phyloP scores from a whole-genome alignment of 148 eudicot species.

The Cornus kousa region DNA sequence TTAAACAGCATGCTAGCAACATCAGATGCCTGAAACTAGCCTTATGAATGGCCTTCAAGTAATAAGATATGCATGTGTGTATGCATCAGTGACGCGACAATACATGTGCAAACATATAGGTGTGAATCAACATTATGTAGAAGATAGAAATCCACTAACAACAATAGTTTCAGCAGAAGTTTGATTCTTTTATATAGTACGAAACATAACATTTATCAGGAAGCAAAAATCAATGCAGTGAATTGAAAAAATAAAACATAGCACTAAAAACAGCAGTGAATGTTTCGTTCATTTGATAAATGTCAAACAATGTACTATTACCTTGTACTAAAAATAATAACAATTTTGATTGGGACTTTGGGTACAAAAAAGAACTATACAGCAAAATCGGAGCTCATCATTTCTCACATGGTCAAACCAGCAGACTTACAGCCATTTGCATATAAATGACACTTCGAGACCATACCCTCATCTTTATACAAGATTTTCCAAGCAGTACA shows the following conservation, averaged over 20 bases:
- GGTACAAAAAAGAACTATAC: not conserved
- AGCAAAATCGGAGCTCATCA: not conserved
- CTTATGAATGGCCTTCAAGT: not conserved
- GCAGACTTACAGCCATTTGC: slow-evolving; percentile 2
- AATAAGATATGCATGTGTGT: not conserved
- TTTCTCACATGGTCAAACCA: not conserved
- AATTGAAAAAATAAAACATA: no score
- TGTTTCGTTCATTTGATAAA: not conserved
- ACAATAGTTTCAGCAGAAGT: not conserved
- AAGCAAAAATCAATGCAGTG: not conserved
- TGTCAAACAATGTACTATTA: not conserved
- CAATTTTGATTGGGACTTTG: not conserved
- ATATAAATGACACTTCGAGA: not conserved
- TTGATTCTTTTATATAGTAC: no score
- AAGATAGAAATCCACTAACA: not conserved
- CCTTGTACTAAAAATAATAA: not conserved
- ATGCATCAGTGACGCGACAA: not conserved
- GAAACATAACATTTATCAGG: not conserved
- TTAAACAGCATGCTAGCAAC: not conserved
- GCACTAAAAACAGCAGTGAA: not conserved
- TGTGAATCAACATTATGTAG: not conserved
- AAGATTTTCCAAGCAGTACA: not conserved
- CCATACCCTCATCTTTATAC: not conserved
- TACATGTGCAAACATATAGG: not conserved
- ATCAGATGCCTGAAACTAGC: not conserved